phyloP scores from a whole-genome alignment of 768 basidiomycete species.

The Asterophora parasitica region DNA sequence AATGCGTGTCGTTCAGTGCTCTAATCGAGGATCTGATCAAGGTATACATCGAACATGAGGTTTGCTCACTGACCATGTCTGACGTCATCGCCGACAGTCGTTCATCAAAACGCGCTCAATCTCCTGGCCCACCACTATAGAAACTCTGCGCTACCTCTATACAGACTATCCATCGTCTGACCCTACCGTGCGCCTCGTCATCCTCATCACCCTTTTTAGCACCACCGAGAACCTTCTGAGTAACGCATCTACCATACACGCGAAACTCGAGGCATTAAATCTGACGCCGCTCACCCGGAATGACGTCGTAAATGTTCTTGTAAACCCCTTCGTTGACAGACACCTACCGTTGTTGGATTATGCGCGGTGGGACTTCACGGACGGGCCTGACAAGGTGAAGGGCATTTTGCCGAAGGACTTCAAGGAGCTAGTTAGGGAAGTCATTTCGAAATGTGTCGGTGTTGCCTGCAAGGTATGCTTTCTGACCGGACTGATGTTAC shows the following conservation, averaged over 20 bases:
- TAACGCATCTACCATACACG: conserved; percentile 31
- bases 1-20: conserved; percentile 25
- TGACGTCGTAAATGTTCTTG: conserved; percentile 59
- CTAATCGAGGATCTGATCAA: conserved; percentile 65
- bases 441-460: conserved; percentile 54
- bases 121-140: conserved; percentile 40
- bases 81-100: conserved; percentile 35
- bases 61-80: conserved; percentile 8
- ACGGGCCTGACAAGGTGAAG: conserved; percentile 31
- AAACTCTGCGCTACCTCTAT: conserved; percentile 57
- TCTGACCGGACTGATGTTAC: neutral
- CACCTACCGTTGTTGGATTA: conserved; percentile 49
- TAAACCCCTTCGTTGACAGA: conserved; percentile 68
- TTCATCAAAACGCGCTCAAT: conserved; percentile 70
- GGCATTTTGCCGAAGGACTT: conserved; percentile 39
- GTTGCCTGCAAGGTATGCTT: conserved; percentile 51
- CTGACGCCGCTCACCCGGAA: conserved; percentile 51
- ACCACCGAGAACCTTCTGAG: conserved; percentile 30
- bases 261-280: conserved; percentile 50
- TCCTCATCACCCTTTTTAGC: conserved; percentile 67
- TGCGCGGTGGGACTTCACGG: conserved; percentile 30
- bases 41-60: conserved; percentile 30
- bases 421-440: conserved; percentile 49
- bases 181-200: conserved; percentile 59
- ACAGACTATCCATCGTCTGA: conserved; percentile 62